Base-by-base conservation (phyloP, 2,329 filamentous ascomycete species). In the Sclerotiophoma versabilis region DNA sequence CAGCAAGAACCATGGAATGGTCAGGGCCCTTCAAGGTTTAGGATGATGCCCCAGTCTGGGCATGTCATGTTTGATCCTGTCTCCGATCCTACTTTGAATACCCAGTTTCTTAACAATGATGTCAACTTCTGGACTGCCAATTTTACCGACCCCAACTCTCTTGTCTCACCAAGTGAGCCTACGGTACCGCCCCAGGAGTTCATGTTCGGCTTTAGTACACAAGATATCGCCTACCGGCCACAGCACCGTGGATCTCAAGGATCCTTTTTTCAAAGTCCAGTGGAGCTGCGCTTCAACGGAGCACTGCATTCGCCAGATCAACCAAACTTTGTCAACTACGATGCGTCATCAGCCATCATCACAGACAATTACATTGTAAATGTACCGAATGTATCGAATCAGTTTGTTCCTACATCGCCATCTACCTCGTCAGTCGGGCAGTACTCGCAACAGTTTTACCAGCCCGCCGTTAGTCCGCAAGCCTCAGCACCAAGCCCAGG, bases 1-100 rank as follows among this genome's bases (percentile, higher is more conserved):
- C 65, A 59, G 19, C 67, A 71, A 25, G 69, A 69, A 32, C 69
- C 70, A 33, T 75, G 72, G 72, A 72, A 55, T 39, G 60, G 66
- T 29, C 62, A 71, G 57, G 62, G 61, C 9, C 70, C 68, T 36
- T 60, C 59, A 15, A 63, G 67, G 27, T 72, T 66, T 36, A 59
- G 62, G 3, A 65, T 64, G 53, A 46, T 63, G 10, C 69, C 70
- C n/a, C 63, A 59, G 29, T 61, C 68, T n/a, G 66, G 65, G 17
- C 56, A 64, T 39, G 60, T 62, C 15, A 52, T 72, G 29, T 73
- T 73, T 47, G 72, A 73, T 32, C 64, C 71, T 9, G 57, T 42
- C n/a, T 68, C 68, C 14, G 70, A 74, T 33, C 59, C 59, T 2
- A 45, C 60, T 4, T 58, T 65, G 34, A 70, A 68, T 29, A 48